phyloP scores from a whole-genome alignment of 2,329 filamentous ascomycete species.

The Beauveria scarabaeidicola region DNA sequence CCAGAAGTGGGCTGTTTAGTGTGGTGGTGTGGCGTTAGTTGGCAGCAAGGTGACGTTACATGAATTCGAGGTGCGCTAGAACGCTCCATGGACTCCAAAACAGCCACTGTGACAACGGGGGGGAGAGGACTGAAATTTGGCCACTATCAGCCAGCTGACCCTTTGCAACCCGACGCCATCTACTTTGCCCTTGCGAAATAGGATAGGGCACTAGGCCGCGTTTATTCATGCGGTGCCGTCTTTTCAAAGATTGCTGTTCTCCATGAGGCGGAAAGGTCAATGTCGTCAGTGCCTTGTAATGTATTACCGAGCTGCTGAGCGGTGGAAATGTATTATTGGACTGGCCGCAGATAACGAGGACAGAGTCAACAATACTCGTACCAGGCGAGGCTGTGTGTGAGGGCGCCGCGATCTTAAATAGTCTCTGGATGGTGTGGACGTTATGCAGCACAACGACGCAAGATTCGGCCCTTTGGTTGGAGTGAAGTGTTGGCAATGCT shows the following conservation, averaged over 20 bases:
- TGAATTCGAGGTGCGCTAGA: neutral
- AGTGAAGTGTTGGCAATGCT: neutral
- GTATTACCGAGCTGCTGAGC: too few relatives aligned
- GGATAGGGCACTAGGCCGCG: neutral
- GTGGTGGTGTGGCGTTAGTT: constrained; percentile 5
- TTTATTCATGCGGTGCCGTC: neutral
- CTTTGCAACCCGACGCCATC: neutral
- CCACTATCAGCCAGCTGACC: constrained; percentile 1
- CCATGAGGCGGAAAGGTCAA: neutral
- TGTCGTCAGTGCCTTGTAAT: too few relatives aligned
- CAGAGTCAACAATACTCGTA: neutral
- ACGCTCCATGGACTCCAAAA: neutral
- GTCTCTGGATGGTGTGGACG: neutral
- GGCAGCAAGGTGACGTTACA: constrained; percentile 11
- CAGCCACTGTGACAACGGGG: constrained; percentile 5
- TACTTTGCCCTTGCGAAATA: neutral
- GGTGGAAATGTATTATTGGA: neutral
- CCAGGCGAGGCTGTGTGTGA: neutral
- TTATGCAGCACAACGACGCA: neutral
- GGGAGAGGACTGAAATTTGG: neutral
- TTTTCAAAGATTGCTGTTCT: neutral
- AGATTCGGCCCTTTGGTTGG: constrained; percentile 3
- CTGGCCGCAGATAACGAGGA: neutral
- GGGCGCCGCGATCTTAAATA: constrained; percentile 8
- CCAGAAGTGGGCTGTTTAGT: neutral